Evolutionary conservation across 148 eudicot genomes (phyloP).

Genomic region (Agrostemma githago): DNA sequence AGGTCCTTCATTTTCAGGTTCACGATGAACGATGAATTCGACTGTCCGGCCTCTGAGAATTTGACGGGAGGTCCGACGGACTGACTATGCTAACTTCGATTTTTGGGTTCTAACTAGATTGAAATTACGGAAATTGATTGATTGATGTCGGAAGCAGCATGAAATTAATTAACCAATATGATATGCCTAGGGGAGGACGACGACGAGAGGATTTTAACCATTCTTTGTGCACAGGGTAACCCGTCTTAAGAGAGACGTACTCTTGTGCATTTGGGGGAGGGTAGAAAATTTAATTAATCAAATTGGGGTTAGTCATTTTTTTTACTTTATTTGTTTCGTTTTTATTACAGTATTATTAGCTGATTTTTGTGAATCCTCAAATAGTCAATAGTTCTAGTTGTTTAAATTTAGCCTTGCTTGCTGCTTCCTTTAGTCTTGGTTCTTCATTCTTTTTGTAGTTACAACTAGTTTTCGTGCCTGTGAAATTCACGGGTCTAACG

Average conservation of each 20-base stretch:
- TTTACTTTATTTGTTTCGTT: constrained; percentile 31
- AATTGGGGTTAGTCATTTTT: constrained; percentile 14
- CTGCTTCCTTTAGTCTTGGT: constrained; percentile 43
- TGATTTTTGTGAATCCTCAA: constrained; percentile 33
- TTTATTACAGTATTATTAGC: not conserved
- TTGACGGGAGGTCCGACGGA: constrained; percentile 29
- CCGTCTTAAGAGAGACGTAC: not conserved
- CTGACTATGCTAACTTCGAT: constrained; percentile 47
- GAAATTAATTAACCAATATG: constrained; percentile 19
- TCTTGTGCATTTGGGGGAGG: constrained; percentile 22
- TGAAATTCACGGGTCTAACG: too few relatives aligned
- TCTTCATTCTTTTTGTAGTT: constrained; percentile 62
- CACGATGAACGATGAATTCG: constrained; percentile 25
- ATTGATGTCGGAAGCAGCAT: constrained; percentile 28
- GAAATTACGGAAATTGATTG: constrained; percentile 16
- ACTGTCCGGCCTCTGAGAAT: constrained; percentile 3
- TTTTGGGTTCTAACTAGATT: constrained; percentile 23
- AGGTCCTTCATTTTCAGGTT: constrained; percentile 55
- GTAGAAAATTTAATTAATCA: constrained; percentile 11
- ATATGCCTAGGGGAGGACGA: constrained; percentile 11
- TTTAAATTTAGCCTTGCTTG: constrained; percentile 27
- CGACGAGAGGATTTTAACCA: constrained; percentile 2
- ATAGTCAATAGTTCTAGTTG: constrained; percentile 19
- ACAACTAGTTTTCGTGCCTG: too few relatives aligned
- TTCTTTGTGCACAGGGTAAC: constrained; percentile 44